Evolutionary conservation across 139 green algal genomes (phyloP).

Genomic region (Ettlia oleoabundans): DNA sequence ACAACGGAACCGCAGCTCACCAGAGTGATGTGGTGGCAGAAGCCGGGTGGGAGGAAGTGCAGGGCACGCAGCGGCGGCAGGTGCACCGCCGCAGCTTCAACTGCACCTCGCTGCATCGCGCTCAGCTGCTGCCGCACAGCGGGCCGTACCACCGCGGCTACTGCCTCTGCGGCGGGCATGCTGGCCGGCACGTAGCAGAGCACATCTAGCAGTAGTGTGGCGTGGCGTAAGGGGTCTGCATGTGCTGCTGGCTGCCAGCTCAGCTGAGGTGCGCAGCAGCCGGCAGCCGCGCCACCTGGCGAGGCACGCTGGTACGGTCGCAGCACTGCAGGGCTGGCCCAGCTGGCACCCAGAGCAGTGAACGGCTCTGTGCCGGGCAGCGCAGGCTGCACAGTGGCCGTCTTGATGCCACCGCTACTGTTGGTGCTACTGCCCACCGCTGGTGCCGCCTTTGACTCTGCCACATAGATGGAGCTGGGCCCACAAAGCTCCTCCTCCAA

Average conservation of each 20-base stretch:
- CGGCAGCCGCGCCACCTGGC: background rate
- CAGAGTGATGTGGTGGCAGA: constrained; percentile 56
- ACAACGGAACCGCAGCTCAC: too few relatives aligned
- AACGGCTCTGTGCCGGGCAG: background rate
- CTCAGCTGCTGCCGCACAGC: constrained; percentile 21
- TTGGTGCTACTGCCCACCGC: background rate
- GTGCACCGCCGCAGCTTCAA: background rate
- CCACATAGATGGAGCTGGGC: background rate
- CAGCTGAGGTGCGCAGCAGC: constrained; percentile 6
- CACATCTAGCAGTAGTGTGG: constrained; percentile 46
- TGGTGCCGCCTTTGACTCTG: background rate
- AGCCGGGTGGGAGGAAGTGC: constrained; percentile 50
- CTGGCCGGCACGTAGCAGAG: constrained; percentile 40
- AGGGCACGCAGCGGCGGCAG: constrained; percentile 35
- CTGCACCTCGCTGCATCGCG: background rate
- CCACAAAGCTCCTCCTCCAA: constrained; percentile 27
- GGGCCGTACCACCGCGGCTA: background rate
- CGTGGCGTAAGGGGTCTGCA: background rate
- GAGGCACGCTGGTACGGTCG: background rate
- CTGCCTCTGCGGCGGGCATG: constrained; percentile 3
- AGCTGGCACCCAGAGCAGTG: constrained; percentile 24
- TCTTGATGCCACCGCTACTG: too few relatives aligned
- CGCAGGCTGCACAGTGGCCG: background rate
- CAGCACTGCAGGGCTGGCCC: background rate
- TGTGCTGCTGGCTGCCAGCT: constrained; percentile 12